phyloP scores from a whole-genome alignment of 2,329 filamentous ascomycete species.

The Podosphaera xanthii region DNA sequence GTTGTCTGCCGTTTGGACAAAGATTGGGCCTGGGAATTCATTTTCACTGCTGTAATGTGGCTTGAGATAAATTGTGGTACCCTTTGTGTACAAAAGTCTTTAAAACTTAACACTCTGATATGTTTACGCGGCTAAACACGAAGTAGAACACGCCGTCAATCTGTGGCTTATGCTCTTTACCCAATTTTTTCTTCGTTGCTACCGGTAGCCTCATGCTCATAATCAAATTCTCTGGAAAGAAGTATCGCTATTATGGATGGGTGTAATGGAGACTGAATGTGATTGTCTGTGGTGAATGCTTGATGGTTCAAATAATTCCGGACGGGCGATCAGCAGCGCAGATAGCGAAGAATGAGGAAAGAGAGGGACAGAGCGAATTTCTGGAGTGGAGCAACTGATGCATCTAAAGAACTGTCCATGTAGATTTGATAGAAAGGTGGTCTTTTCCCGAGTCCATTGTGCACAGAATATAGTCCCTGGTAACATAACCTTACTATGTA shows the following conservation, averaged over 20 bases:
- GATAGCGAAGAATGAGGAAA: neutral
- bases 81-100: neutral
- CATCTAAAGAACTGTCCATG: neutral
- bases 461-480: too few species aligned
- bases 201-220: neutral
- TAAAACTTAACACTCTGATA: neutral
- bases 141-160: neutral
- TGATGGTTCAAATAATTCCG: neutral
- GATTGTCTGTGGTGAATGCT: neutral
- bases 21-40: constrained; percentile 12
- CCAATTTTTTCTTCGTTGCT: neutral
- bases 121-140: neutral
- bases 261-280: neutral
- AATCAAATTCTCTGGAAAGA: neutral
- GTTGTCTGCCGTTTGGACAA: constrained; percentile 7
- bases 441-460: too few species aligned
- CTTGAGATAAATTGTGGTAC: neutral
- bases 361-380: neutral
- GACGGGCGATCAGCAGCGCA: neutral
- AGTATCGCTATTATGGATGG: neutral
- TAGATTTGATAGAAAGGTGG: neutral
- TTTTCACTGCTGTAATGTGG: constrained; percentile 2
- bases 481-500: neutral
- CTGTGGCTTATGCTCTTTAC: neutral
- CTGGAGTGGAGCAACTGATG: neutral